phyloP scores from a whole-genome alignment of 108 stramenopile species.

The Hondaea fermentalgiana region DNA sequence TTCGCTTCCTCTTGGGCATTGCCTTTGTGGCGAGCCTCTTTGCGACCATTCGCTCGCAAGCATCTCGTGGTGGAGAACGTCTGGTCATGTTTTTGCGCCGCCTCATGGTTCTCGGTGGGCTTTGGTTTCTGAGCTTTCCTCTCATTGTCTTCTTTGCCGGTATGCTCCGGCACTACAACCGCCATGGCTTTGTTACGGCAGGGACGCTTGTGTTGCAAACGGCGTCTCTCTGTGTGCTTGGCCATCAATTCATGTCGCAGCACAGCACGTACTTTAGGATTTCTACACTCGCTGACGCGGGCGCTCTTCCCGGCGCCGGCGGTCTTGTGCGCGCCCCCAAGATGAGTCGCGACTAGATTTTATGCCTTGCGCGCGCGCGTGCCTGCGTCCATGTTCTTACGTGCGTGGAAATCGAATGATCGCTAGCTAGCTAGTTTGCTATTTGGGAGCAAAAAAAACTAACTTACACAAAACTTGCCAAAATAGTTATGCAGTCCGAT shows the following conservation, averaged over 20 bases:
- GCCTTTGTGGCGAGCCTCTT: not conserved
- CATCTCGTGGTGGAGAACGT: not conserved
- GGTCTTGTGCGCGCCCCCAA: slow-evolving; percentile 13
- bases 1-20: not conserved
- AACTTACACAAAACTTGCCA: no score
- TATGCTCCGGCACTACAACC: not conserved
- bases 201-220: not conserved
- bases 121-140: slow-evolving; percentile 2
- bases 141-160: not conserved
- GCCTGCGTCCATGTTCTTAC: no score
- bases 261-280: slow-evolving; percentile 19
- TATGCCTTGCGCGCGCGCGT: no score
- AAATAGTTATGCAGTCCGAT: no score
- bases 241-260: slow-evolving; percentile 12
- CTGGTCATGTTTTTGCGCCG: not conserved
- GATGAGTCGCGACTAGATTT: not conserved
- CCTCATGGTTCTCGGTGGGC: slow-evolving; percentile 7
- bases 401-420: no score
- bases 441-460: no score
- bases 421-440: no score
- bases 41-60: not conserved
- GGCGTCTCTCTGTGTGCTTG: not conserved
- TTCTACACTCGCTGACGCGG: not conserved
- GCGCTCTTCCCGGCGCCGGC: slow-evolving; percentile 5
- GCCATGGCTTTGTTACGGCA: not conserved